These are phyloP conservation scores for Fusarium humuli DNA, from an alignment of 2,329 filamentous ascomycete genomes.

Conservation along the genomic window DNA sequence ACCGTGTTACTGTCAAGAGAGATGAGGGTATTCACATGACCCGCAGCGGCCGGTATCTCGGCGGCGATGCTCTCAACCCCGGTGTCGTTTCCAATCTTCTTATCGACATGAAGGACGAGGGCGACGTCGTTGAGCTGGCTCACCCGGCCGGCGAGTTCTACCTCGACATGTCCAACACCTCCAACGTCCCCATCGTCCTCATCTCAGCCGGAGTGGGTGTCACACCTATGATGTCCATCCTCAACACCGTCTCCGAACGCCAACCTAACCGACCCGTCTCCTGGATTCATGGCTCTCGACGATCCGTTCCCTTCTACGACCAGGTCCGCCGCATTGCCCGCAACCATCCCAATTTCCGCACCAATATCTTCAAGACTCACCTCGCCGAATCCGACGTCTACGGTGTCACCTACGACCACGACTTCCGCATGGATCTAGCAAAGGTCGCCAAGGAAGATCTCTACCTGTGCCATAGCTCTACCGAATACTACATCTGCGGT, in stretches of 20 bases:
- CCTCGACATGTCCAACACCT: constrained; percentile 58
- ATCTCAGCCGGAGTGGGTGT: constrained; percentile 72
- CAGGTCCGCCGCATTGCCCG: constrained; percentile 61
- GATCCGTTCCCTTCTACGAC: constrained; percentile 64
- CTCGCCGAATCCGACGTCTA: constrained; percentile 59
- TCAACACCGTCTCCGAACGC: constrained; percentile 63
- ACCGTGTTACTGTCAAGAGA: constrained; percentile 78
- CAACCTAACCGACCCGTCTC: constrained; percentile 63
- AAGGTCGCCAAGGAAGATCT: constrained; percentile 59
- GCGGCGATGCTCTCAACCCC: constrained; percentile 58
- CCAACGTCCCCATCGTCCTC: constrained; percentile 63
- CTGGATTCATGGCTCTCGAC: constrained; percentile 69
- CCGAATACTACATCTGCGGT: constrained; percentile 67
- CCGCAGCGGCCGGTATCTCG: constrained; percentile 37
- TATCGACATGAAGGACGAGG: constrained; percentile 69
- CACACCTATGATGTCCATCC: constrained; percentile 70
- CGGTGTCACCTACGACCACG: constrained; percentile 59
- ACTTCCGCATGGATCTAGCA: constrained; percentile 58
- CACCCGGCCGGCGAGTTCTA: constrained; percentile 74
- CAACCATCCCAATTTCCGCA: constrained; percentile 51
- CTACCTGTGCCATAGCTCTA: constrained; percentile 57
- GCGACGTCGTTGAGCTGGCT: constrained; percentile 72
- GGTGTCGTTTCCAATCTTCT: constrained; percentile 78
- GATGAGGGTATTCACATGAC: constrained; percentile 65
- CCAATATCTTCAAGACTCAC: constrained; percentile 63